Evolutionary conservation across 371 early-diverging fungal genomes (phyloP).

Genomic region (Zopfochytrium polystomum): DNA sequence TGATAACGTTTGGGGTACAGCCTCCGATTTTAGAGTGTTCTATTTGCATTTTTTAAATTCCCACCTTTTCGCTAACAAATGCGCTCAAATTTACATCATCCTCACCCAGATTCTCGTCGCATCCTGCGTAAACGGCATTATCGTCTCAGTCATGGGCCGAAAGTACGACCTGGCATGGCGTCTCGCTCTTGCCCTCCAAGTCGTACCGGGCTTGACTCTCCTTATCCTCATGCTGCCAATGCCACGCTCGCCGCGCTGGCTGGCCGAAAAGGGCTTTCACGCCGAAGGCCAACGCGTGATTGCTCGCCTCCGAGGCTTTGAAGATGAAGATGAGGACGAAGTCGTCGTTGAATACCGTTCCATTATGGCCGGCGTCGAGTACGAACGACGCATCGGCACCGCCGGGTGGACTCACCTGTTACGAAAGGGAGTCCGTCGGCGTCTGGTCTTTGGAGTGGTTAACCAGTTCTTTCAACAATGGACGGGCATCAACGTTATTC

Average conservation of each 20-base stretch:
- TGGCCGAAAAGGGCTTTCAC: conserved; percentile 60
- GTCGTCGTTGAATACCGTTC: conserved; percentile 66
- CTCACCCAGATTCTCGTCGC: conserved; percentile 40
- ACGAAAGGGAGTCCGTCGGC: conserved; percentile 50
- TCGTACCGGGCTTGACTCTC: conserved; percentile 20
- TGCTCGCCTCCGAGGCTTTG: conserved; percentile 60
- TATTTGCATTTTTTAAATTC: conserved; percentile 7
- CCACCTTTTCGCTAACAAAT: no score
- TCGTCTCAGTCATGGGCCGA: conserved; percentile 3
- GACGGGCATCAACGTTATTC: no score
- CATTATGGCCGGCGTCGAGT: no score
- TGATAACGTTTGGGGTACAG: conserved; percentile 26
- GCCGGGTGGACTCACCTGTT: conserved; percentile 71
- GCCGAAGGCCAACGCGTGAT: conserved; percentile 62
- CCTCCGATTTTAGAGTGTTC: not conserved
- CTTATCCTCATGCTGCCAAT: conserved; percentile 17
- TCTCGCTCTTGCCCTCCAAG: conserved; percentile 26
- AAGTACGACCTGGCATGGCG: conserved; percentile 12
- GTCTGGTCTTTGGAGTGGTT: no score
- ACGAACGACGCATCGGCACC: conserved; percentile 63
- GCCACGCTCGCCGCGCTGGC: conserved; percentile 88
- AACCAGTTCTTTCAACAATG: no score
- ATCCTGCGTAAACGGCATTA: conserved; percentile 25
- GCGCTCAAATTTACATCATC: no score
- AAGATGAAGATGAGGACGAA: conserved; percentile 48